Conservation (phyloP, 331 rosid genomes). For the Cucumis variabilis region DNA sequence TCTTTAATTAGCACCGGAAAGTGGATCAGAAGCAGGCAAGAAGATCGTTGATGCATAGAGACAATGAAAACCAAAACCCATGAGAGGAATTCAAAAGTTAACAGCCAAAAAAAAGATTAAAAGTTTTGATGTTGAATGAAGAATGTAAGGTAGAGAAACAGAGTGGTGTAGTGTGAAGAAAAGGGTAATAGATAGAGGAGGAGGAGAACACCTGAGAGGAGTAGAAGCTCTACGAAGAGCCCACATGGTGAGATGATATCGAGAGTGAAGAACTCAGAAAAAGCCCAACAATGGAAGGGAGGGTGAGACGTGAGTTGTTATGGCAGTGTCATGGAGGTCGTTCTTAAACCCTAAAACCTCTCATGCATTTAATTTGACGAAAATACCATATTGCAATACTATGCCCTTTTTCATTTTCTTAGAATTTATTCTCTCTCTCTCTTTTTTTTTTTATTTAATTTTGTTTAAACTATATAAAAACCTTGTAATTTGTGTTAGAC, state of each 20-base stretch:
- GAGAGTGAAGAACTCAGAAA: neutral
- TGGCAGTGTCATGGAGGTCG: neutral
- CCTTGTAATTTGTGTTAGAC: too few species aligned
- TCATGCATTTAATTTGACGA: too few species aligned
- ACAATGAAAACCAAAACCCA: neutral
- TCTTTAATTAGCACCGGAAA: neutral
- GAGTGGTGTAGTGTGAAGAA: neutral
- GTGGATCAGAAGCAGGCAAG: neutral
- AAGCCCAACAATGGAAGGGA: slow-evolving; percentile 15
- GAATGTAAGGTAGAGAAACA: neutral
- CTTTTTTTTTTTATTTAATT: too few species aligned
- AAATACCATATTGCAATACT: too few species aligned
- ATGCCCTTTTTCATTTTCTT: too few species aligned
- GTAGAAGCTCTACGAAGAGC: slow-evolving; percentile 81
- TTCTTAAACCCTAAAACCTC: too few species aligned
- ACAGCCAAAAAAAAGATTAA: neutral
- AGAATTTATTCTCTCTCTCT: too few species aligned
- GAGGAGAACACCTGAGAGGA: slow-evolving; percentile 40
- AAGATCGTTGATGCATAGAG: neutral
- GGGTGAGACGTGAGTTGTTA: neutral
- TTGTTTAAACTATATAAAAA: too few species aligned
- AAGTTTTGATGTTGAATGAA: neutral
- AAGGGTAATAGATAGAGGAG: neutral
- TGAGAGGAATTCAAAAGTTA: neutral
- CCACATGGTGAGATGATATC: slow-evolving; percentile 58